These are phyloP conservation scores for Hypoxylon sp. DNA, from an alignment of 2,329 filamentous ascomycete species.

Conservation along the genomic window DNA sequence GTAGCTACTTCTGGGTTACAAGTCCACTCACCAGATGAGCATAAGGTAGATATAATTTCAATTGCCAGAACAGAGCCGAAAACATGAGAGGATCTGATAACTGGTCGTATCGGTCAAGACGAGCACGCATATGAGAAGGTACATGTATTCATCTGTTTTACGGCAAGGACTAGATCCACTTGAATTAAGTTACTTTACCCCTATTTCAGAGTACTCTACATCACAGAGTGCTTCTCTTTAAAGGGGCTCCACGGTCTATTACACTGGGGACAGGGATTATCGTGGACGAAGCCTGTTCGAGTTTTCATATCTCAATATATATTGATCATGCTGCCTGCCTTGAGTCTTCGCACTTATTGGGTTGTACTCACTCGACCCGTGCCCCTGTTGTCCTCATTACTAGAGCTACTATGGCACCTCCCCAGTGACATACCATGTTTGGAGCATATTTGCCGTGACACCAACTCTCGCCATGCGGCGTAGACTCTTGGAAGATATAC, in stretches of 20 bases:
- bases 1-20: too few species aligned
- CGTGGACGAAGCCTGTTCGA: not conserved
- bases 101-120: not conserved
- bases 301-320: not conserved
- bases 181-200: too few species aligned
- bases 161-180: too few species aligned
- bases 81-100: not conserved
- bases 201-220: not conserved
- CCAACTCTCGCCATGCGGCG: constrained; percentile 36
- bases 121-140: too few species aligned
- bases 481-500: constrained; percentile 28
- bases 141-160: too few species aligned
- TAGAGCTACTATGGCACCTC: constrained; percentile 29
- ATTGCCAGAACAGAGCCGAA: not conserved
- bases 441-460: constrained; percentile 23
- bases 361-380: too few species aligned
- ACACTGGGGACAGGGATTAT: too few species aligned
- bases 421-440: constrained; percentile 34
- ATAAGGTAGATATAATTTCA: not conserved
- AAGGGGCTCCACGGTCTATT: too few species aligned
- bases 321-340: not conserved
- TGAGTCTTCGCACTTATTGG: too few species aligned
- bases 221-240: too few species aligned
- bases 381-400: constrained; percentile 3
- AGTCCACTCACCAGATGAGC: too few species aligned